phyloP scores from a whole-genome alignment of 2,329 filamentous ascomycete genomes.

The Rutstroemia sp. region DNA sequence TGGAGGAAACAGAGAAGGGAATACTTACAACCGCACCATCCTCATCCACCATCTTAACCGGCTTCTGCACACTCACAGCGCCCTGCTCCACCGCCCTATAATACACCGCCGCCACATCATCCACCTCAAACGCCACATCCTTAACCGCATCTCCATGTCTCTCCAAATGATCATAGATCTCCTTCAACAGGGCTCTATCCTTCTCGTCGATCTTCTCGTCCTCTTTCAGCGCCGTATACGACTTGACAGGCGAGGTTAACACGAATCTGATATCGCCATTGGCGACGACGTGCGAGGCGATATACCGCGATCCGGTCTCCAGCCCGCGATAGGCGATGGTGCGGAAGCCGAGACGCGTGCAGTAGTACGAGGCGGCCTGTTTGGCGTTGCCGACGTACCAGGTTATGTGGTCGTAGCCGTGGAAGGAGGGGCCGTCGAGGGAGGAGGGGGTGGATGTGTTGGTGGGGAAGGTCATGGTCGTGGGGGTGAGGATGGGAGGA shows the following conservation, averaged over 20 bases:
- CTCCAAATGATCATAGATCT: constrained; percentile 78
- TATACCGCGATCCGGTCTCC: constrained; percentile 74
- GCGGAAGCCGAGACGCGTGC: constrained; percentile 78
- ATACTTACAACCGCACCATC: constrained; percentile 38
- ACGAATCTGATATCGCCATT: constrained; percentile 76
- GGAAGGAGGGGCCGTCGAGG: constrained; percentile 41
- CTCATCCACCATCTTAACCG: constrained; percentile 47
- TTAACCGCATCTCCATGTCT: constrained; percentile 90
- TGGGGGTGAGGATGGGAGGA: constrained; percentile 14
- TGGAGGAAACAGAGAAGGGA: not conserved
- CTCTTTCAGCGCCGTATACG: constrained; percentile 42
- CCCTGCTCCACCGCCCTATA: constrained; percentile 60
- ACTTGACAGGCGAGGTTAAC: constrained; percentile 73
- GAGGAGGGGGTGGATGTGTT: not conserved
- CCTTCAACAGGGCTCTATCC: constrained; percentile 58
- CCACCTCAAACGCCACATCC: constrained; percentile 92
- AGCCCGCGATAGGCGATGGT: constrained; percentile 78
- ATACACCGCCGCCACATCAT: constrained; percentile 78
- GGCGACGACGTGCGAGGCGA: constrained; percentile 76
- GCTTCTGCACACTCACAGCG: constrained; percentile 54
- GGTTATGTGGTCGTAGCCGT: constrained; percentile 85
- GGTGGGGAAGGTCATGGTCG: constrained; percentile 31
- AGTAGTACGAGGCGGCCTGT: constrained; percentile 86
- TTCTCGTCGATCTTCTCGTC: constrained; percentile 55
- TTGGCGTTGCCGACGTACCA: constrained; percentile 98